Conservation (phyloP, 345 rosid species). For the Arabidopsis thaliana region TAIR10.1 NC_003074.8:19661501-19662000, state of each 20-base stretch:
- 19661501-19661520: conserved; percentile 52
- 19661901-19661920: conserved; percentile 51
- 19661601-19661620: conserved; percentile 4
- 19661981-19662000: conserved; percentile 39
- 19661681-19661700: conserved; percentile 19
- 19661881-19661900: conserved; percentile 23
- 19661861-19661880: neutral
- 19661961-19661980: conserved; percentile 38
- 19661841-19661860: neutral
- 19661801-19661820: neutral
- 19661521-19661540: conserved; percentile 31
- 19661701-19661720: too few species aligned
- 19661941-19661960: conserved; percentile 34
- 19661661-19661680: too few species aligned
- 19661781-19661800: neutral
- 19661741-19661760: neutral
- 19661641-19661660: neutral
- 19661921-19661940: conserved; percentile 16
- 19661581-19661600: neutral
- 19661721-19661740: too few species aligned
- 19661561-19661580: neutral
- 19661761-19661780: neutral
- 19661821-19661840: conserved; percentile 3
- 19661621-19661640: neutral
- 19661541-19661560: neutral